Evolutionary conservation across 2,329 filamentous ascomycete genomes (phyloP), one percentile per base, ranked within the genome.

Genomic region (Penicillium sp.): DNA sequence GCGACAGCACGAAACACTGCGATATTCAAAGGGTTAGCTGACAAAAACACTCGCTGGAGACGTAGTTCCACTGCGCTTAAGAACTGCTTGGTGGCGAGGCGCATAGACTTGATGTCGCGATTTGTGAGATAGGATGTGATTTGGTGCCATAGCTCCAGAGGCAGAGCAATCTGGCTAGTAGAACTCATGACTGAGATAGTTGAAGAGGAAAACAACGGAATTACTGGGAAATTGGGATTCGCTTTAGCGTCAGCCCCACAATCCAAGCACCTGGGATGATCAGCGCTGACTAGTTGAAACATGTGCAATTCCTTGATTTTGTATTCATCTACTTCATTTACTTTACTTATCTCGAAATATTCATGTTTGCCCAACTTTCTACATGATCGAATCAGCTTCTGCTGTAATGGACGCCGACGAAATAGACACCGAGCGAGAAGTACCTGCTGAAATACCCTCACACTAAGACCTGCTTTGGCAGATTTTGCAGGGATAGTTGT

Each of bases 1-100:
- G 76, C 69, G 46, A 79, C 61, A 13, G 66, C 62, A 2, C 67
- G 62, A 21, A 75, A 68, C 4, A 75, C 73, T 3, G 68, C 42
- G 5, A 79, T 58, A 47, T 78, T 72, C 21, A 67, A 64, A 4
- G 68, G 67, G 46, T 74, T 77, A 4, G 76, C 67, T 5, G 73
- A 76, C 10, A 79, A 57, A 50, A 75, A 79, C 4, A 76, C 69
- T 24, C 72, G 68, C 29, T 67, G 56, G 74, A 63, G 10, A 21
- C 8, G n/a, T 21, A 40, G 18, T 21, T 18, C 16, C 38, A 40
- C 38, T 21, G 38, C 38, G 4, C 10, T 48, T 8, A 16, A 40
- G 9, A 69, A 48, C 11, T 21, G 21, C 32, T 45, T 59, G 46
- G 59, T 59, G 24, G 64, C 58, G n/a, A 70, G 54, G 16, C 67